Evolutionary conservation across 257 asterid genomes (phyloP).

Genomic region (Ballota nigra): DNA sequence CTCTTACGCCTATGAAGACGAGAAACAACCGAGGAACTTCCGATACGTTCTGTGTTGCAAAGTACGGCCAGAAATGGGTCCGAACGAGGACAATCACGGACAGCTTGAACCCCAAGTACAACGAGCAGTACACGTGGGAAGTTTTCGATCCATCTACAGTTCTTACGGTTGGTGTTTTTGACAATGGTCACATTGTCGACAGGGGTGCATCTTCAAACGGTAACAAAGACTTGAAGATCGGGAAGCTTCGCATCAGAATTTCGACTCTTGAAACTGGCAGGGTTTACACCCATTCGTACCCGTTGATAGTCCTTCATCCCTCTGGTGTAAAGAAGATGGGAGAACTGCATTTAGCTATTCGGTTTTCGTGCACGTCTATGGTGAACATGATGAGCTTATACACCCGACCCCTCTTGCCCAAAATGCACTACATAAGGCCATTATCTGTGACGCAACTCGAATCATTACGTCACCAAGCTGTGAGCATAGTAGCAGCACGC

Average conservation of each 20-base stretch:
- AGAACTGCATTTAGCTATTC: constrained; percentile 79
- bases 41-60: constrained; percentile 78
- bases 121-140: constrained; percentile 96
- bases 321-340: constrained; percentile 92
- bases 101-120: constrained; percentile 78
- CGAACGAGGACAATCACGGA: constrained; percentile 76
- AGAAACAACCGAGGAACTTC: constrained; percentile 68
- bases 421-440: constrained; percentile 81
- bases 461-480: constrained; percentile 68
- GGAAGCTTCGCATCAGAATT: constrained; percentile 79
- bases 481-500: constrained; percentile 57
- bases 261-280: constrained; percentile 80
- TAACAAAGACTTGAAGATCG: constrained; percentile 55
- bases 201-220: constrained; percentile 34
- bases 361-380: constrained; percentile 75
- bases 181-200: constrained; percentile 49
- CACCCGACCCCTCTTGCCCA: constrained; percentile 72
- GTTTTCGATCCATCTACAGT: constrained; percentile 92
- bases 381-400: constrained; percentile 59
- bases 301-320: constrained; percentile 70
- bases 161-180: constrained; percentile 79
- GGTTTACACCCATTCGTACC: constrained; percentile 80
- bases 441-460: constrained; percentile 59
- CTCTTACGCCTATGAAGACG: constrained; percentile 72
- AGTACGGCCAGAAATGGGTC: constrained; percentile 85